Base-by-base conservation (phyloP, 805 yeast species). In the Danielia reshetovae region DNA sequence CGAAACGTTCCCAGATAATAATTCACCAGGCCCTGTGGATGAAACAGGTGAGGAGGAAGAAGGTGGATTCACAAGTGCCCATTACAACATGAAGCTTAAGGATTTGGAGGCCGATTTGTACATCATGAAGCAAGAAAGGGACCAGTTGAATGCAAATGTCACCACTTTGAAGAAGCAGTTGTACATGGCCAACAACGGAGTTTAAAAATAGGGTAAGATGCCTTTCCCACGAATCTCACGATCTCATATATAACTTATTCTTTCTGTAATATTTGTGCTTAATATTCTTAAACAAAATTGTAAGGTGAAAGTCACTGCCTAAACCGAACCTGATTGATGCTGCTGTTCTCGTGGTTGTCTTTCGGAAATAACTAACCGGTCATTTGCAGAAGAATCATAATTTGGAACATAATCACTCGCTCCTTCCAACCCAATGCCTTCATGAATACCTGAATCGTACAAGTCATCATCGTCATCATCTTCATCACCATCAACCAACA, bases 91-190 rank as follows among this genome's bases (percentile, higher is more conserved):
- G 65, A 84, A 81, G 59, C 72, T 87, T 28, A 79, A 84, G 48
- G 95, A 87, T 48, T 62, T 87, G 48, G 85, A 85, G 51, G 95
- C 95, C 4, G 95, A 86, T 54, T 65, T 87, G 45, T 82, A 74
- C 49, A 83, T 87, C 36, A 72, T 82, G 45, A 79, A 79, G 49
- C 90, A 86, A 59, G 96, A 87, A 59, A 73, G 94, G 45, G 93
- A 87, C 52, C 83, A 80, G 48, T 65, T 85, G 55, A 81, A 77
- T 51, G 82, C 77, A 15, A 79, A 71, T 39, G 74, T 79, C 11
- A 54, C 76, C 21, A 48, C 65, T 0, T 61, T 81, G 53, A 81
- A 81, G 59, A 82, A 81, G 54, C 75, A 74, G 47, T 58, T 81
- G 39, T 57, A 57, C 54, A 42, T 55, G 34, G 48, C 49, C 11